Conservation (phyloP, 2,329 filamentous ascomycete genomes). For the Ophiocordyceps camponoti-leonardi region DNA sequence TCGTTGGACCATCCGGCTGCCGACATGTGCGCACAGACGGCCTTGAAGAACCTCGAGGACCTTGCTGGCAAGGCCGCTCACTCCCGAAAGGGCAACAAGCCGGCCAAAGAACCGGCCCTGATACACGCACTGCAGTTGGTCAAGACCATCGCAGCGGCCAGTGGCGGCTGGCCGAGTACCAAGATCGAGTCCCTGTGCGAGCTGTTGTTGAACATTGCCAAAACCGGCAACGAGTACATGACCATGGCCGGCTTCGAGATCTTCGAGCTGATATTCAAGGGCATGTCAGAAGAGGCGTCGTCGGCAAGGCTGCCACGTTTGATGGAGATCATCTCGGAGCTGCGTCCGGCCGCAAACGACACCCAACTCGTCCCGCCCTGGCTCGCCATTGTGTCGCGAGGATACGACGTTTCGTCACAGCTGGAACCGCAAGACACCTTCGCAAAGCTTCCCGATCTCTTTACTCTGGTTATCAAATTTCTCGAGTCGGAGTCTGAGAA, state of each 20-base stretch:
- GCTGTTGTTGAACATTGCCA: conserved; percentile 71
- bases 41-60: conserved; percentile 63
- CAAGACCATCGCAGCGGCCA: conserved; percentile 73
- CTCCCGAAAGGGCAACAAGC: conserved; percentile 47
- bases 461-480: conserved; percentile 63
- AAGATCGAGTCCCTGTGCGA: conserved; percentile 91
- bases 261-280: conserved; percentile 90
- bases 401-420: conserved; percentile 85
- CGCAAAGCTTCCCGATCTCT: conserved; percentile 71
- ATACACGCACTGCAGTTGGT: conserved; percentile 88
- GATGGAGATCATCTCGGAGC: conserved; percentile 77
- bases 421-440: conserved; percentile 84
- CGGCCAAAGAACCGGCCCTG: conserved; percentile 60
- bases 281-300: conserved; percentile 74
- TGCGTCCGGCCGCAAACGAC: conserved; percentile 84
- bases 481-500: conserved; percentile 79
- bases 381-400: conserved; percentile 88
- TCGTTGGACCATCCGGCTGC: conserved; percentile 87
- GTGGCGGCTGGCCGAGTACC: conserved; percentile 88
- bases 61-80: conserved; percentile 44
- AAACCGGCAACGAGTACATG: conserved; percentile 84
- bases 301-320: conserved; percentile 80
- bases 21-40: conserved; percentile 89
- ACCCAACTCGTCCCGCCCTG: conserved; percentile 88
- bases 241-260: conserved; percentile 94